Conservation (phyloP, 2,329 filamentous ascomycete species). For the Monosporascus sp. region DNA sequence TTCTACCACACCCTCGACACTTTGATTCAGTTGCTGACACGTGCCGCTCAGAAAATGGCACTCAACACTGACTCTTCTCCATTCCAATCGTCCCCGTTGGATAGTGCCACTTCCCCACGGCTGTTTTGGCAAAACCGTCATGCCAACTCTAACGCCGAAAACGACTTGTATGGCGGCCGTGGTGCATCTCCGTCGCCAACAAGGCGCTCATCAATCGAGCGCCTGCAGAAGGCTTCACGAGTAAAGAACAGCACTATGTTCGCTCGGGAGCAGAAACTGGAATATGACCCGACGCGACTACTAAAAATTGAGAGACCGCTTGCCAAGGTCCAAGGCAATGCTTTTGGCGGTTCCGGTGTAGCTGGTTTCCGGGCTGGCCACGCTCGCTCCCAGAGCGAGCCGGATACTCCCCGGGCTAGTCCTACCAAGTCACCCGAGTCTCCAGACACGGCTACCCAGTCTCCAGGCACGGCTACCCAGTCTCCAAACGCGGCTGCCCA, state of each 20-base stretch:
- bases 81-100: conserved; percentile 77
- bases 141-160: conserved; percentile 63
- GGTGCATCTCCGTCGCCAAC: conserved; percentile 62
- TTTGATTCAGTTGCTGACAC: conserved; percentile 22
- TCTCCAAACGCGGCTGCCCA: too few species aligned
- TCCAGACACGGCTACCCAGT: conserved; percentile 13
- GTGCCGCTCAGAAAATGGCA: conserved; percentile 53
- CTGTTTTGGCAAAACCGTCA: conserved; percentile 85
- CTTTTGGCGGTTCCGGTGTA: conserved; percentile 55
- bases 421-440: conserved; percentile 37
- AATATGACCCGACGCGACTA: conserved; percentile 79
- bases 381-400: conserved; percentile 53
- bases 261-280: conserved; percentile 82
- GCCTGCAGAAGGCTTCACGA: conserved; percentile 86
- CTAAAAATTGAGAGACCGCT: conserved; percentile 78
- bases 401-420: conserved; percentile 51
- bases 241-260: conserved; percentile 99
- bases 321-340: conserved; percentile 69
- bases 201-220: conserved; percentile 88
- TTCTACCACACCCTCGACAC: conserved; percentile 15
- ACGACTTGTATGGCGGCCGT: conserved; percentile 55
- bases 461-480: conserved; percentile 5
- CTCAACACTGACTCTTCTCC: conserved; percentile 71
- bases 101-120: conserved; percentile 66
- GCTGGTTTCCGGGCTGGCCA: conserved; percentile 47